Base-by-base conservation (phyloP, 1,139 yeast species). In the Nematodospora anomalae region DNA sequence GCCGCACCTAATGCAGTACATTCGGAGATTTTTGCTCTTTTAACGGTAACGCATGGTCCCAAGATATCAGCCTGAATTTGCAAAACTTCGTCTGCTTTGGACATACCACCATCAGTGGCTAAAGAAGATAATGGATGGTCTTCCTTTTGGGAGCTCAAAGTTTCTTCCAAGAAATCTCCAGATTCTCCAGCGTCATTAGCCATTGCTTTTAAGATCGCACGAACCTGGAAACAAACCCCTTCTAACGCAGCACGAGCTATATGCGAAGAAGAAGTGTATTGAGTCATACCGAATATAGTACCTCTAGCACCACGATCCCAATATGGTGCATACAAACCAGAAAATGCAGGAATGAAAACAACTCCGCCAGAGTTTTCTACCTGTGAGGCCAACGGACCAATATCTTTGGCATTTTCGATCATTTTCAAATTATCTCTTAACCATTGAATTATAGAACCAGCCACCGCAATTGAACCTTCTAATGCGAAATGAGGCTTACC, bases 1-100 rank as follows among this genome's bases (percentile, higher is more conserved):
- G 97, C 97, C 9, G 96, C 96, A 18, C 97, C 97, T 45, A 90
- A 73, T 1, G 97, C 97, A 4, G 97, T 90, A 58, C 96, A 89
- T 63, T 90, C 97, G 24, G 88, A 69, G 59, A 84, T 85, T 21
- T 79, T 75, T 2, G 97, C 92, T 52, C 96, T 73, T 53, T 78
- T 76, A 34, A 90, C 94, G 23, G 81, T 78, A 26, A 89, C 88
- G 58, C 96, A 88, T 2, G 88, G 88, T 1, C 90, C 90, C 50
- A 89, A 71, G 45, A 90, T 81, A 60, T 90, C 95, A 8, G 96
- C 86, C 64, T 90, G 97, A 47, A 90, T 88, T 66, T 87, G 96
- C 83, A 90, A 84, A 38, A 90, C 94, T 52, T 85, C 92, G 56
- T 84, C 84, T 7, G 96, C 89, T 53, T 85, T 80, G 27, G 96